Evolutionary conservation across 2,329 filamentous ascomycete species (phyloP), one percentile per base, ranked within the genome.

Genomic region (Didymella sp.): DNA sequence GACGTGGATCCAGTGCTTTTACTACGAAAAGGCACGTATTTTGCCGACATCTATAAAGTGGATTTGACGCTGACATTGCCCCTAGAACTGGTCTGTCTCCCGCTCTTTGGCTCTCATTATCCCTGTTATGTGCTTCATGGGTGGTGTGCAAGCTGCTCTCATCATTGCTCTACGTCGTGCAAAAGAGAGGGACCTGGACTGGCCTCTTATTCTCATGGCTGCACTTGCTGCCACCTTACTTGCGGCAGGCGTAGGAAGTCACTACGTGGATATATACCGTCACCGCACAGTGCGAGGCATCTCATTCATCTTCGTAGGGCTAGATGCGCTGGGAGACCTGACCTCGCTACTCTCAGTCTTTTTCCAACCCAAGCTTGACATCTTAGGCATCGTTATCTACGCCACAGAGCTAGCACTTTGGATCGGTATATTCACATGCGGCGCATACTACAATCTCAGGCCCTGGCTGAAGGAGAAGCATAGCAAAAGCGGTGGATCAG

Each of bases 251-350:
- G 89, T 91, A 0, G 74, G 89, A 7, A 77, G 85, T 2, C 87
- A 91, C 69, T 91, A 90, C 65, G 85, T 83, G 78, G 88, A 91
- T 60, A 90, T 91, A 21, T 89, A 85, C 66, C 69, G 80, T 2
- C 83, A 89, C 62, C 81, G 85, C 6, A 89, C 87, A 0, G 88
- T 90, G 1, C 80, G 87, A 13, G 88, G 88, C 7, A 90, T 91
- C 35, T 89, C 87, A 1, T 90, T 91, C 71, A 77, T 89, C 2
- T 91, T 91, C 62, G 87, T 89, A 0, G 85, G 79, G 1, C 88
- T 91, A 40, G 88, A 91, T 73, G 88, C 87, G 0, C 79, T 85
- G 0, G 88, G 88, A 0, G 88, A 91, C 70, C 70, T 91, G 3
- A 87, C 87, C 51, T 90, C 87, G 0, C 76, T 91, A 0, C 70